These are phyloP conservation scores for Hippophae gyantsensis DNA, from an alignment of 306 rosid genomes.

Conservation along the genomic window DNA sequence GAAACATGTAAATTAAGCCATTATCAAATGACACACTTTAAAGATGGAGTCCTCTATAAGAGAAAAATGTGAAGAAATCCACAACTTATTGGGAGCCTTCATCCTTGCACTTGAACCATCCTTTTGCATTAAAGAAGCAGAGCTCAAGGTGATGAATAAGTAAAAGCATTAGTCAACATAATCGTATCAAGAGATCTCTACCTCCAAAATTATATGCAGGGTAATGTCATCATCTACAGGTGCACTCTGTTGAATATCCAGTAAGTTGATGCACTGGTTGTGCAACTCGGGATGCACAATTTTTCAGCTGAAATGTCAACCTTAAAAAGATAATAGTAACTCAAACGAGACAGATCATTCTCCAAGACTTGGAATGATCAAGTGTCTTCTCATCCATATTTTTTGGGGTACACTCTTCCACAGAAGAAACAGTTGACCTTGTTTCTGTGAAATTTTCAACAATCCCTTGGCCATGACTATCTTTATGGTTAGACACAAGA, in stretches of 20 bases:
- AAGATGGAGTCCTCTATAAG: conserved; percentile 39
- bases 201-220: conserved; percentile 44
- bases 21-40: conserved; percentile 41
- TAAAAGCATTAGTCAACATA: conserved; percentile 7
- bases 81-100: conserved; percentile 30
- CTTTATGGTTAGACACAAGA: conserved; percentile 51
- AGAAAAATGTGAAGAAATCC: conserved; percentile 46
- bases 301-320: conserved; percentile 66
- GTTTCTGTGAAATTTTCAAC: conserved; percentile 44
- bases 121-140: conserved; percentile 34
- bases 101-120: conserved; percentile 38
- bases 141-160: neutral
- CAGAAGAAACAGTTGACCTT: conserved; percentile 44
- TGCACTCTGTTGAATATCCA: conserved; percentile 35
- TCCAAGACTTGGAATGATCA: conserved; percentile 27
- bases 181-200: conserved; percentile 21
- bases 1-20: too few relatives aligned
- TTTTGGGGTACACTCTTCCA: conserved; percentile 36
- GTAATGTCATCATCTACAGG: conserved; percentile 36
- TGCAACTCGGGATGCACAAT: conserved; percentile 57
- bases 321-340: conserved; percentile 72
- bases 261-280: conserved; percentile 48
- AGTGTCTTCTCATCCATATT: conserved; percentile 32
- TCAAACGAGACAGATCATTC: conserved; percentile 35
- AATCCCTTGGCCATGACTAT: conserved; percentile 24